phyloP scores from a whole-genome alignment of 2,329 filamentous ascomycete genomes.

The Cytospora piceae region DNA sequence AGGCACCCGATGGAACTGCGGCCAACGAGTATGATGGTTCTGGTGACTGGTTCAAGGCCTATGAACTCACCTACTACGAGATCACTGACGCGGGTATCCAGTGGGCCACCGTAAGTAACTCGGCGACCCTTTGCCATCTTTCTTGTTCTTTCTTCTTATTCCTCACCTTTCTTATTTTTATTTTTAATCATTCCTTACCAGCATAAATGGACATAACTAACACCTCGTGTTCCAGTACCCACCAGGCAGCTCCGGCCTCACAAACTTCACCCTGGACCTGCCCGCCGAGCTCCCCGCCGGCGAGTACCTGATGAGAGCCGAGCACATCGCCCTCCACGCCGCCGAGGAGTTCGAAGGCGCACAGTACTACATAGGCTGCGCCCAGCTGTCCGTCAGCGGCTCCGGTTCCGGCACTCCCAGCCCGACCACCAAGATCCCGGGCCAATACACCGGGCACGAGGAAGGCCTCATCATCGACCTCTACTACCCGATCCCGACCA shows the following conservation, averaged over 20 bases:
- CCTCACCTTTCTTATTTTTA: no score
- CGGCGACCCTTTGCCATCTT: constrained; percentile 22
- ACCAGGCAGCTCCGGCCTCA: constrained; percentile 18
- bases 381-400: constrained; percentile 41
- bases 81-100: constrained; percentile 39
- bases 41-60: constrained; percentile 45
- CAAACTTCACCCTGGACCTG: constrained; percentile 42
- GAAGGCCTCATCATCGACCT: constrained; percentile 42
- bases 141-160: background rate
- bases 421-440: constrained; percentile 40
- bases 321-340: constrained; percentile 46
- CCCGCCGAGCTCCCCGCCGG: constrained; percentile 40
- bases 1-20: constrained; percentile 39
- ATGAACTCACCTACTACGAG: constrained; percentile 38
- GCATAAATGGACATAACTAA: background rate
- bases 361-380: constrained; percentile 46
- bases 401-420: constrained; percentile 39
- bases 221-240: background rate
- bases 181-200: no score
- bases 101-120: constrained; percentile 36
- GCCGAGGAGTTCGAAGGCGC: constrained; percentile 40
- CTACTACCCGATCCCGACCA: constrained; percentile 42
- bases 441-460: constrained; percentile 40
- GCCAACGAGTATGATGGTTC: constrained; percentile 40
- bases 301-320: constrained; percentile 48